Evolutionary conservation across 257 asterid genomes (phyloP), one percentile per base, ranked within the genome.

Genomic region (Forsythia suspensa): DNA sequence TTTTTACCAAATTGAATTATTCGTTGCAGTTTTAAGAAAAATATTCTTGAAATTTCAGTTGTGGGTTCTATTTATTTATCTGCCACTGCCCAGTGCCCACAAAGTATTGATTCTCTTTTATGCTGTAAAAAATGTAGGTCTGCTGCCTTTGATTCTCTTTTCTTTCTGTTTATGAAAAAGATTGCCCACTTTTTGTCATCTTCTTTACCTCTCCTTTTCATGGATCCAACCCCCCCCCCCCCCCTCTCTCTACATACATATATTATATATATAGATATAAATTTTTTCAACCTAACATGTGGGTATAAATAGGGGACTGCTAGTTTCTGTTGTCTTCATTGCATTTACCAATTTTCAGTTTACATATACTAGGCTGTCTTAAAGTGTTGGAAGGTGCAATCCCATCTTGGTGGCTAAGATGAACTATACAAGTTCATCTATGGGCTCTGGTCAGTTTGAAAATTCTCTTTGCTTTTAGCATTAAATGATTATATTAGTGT

Each of bases 401-500:
- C 73, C 80, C 74, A 52, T 75, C 80, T 74, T 46, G 72, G 70
- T 48, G 80, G 70, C 63, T 72, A 78, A 79, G 79, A 93, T 95
- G 99, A 95, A 96, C 89, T 93, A 91, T 61, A 76, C 96, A 72
- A 93, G 87, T 83, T 80, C 97, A 81, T 91, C 98, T 16, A 84
- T 89, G 84, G 95, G 99, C 84, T 93, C 98, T 80, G 99, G 99
- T 95, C 72, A 86, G 97, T 87, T 52, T 59, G 15, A 41, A 63
- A 63, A 0, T 63, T 63, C 38, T 63, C 38, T 24, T 69, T 72
- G 67, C 57, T 66, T 63, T 29, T 63, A 29, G 70, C 39, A 24
- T 63, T 63, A 63, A 63, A 63, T 63, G 38, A 63, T 21, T 24
- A 63, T 21, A 9, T 63, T 10, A 18, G 9, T 63, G 70, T 63